A percentile compares a stretch with the other conserved stretches of the same genome.
These are phyloP conservation scores for Candida ponderosae DNA, from an alignment of 805 yeast genomes.

Conservation along the genomic window DNA sequence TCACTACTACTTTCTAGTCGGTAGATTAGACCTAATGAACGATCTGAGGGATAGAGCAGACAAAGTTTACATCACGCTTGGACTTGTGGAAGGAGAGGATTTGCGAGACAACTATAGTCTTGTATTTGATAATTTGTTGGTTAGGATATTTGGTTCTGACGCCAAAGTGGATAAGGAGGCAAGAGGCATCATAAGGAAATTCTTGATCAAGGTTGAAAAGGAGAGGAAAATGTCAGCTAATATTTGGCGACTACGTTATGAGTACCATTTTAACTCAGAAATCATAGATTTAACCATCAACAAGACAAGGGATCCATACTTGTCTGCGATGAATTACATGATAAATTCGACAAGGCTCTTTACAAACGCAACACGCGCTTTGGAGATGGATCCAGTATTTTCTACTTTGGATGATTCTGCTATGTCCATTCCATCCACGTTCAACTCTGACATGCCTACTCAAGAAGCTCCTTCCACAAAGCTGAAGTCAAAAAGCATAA, in stretches of 20 bases:
- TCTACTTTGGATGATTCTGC: constrained; percentile 44
- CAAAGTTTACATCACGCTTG: constrained; percentile 7
- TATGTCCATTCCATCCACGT: constrained; percentile 33
- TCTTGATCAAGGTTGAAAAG: constrained; percentile 12
- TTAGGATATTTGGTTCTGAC: constrained; percentile 7
- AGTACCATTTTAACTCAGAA: constrained; percentile 11
- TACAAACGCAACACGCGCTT: constrained; percentile 20
- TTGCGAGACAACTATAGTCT: constrained; percentile 15
- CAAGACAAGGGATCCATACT: constrained; percentile 11
- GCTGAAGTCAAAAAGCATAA: constrained; percentile 11
- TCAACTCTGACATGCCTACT: constrained; percentile 2
- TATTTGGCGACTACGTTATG: constrained; percentile 14
- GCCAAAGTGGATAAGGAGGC: constrained; percentile 1
- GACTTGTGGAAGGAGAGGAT: constrained; percentile 3
- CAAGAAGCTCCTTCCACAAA: constrained; percentile 6
- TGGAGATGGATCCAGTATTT: constrained; percentile 39
- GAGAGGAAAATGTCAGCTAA: constrained; percentile 10
- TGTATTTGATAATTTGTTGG: constrained; percentile 14
- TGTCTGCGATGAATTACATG: constrained; percentile 18
- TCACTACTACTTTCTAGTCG: constrained; percentile 11
- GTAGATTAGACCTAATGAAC: constrained; percentile 5
- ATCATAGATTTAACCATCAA: constrained; percentile 8
- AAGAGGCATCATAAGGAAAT: constrained; percentile 8
- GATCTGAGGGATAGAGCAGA: constrained; percentile 8
- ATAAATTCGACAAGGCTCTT: constrained; percentile 23